Base-by-base conservation (phyloP, 2,329 filamentous ascomycete species). In the Alternaria alternata region DNA sequence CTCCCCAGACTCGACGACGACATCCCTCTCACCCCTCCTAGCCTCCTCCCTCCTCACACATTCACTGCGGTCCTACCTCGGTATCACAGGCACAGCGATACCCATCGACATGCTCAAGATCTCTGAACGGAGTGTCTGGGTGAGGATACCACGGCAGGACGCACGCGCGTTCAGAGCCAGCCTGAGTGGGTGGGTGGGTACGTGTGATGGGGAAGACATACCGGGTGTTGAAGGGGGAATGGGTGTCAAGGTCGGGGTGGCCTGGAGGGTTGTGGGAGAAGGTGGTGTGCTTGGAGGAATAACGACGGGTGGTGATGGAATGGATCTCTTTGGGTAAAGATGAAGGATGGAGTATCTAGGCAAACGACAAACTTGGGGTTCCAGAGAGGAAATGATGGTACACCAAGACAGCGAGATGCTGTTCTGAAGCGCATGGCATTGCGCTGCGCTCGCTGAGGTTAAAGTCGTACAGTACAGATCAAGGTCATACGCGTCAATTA, bases 21-120 rank as follows among this genome's bases (percentile, higher is more conserved):
- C 16, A 36, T 24, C 18, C 16, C 9, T 63, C 28, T 90, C 93
- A 76, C 80, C 83, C 3, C 79, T 93, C 3, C 88, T 88, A 38
- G 82, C 86, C 18, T 87, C 86, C 34, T 81, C 87, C 0, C 88
- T 91, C 71, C 86, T 91, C 66, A 86, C 85, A 2, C 77, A 84
- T 1, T 88, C 91, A 0, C 80, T 94, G 7, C 82, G 81, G 1
- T 86, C 90, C 62, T 93, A 91, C 69, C 85, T 94, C 1, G 92
- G 92, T 20, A 79, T 87, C 18, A 88, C 87, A 0, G 92, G 92
- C 11, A 79, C 84, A 2, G 87, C 87, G 11, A 88, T 94, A 4
- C 80, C 88, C 1, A 73, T 93, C 57, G 92, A 94, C 71, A 87
- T 94, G 20, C 83, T 94, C 34, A 87, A 88, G 18, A 70, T 62